phyloP scores from a whole-genome alignment of 2,329 filamentous ascomycete species.

The Graphilbum ipis-grandicollis region DNA sequence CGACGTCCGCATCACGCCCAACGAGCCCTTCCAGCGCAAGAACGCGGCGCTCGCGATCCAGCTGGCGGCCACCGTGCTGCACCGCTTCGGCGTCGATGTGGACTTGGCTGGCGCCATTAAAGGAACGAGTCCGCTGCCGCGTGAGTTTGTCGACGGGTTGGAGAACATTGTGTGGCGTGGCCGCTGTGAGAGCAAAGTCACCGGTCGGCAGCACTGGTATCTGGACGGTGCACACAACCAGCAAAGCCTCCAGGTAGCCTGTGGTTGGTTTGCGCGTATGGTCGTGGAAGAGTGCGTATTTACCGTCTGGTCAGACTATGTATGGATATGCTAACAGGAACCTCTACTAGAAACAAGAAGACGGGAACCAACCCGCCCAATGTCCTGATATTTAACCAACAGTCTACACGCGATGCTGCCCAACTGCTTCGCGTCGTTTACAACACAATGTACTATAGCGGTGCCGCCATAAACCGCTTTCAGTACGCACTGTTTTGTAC shows the following conservation, averaged over 20 bases:
- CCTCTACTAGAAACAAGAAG: background rate
- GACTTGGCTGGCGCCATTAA: background rate
- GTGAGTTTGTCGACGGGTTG: slow-evolving; percentile 46
- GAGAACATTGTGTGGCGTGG: slow-evolving; percentile 53
- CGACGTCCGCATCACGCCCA: slow-evolving; percentile 6
- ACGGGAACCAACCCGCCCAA: background rate
- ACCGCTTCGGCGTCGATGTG: slow-evolving; percentile 31
- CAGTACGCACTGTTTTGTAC: slow-evolving; percentile 40
- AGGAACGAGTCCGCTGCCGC: slow-evolving; percentile 20
- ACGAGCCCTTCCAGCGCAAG: slow-evolving; percentile 9
- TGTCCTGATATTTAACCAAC: slow-evolving; percentile 80
- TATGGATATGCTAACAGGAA: too few relatives aligned
- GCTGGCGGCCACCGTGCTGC: slow-evolving; percentile 21
- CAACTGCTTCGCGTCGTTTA: slow-evolving; percentile 42
- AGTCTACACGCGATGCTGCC: slow-evolving; percentile 57
- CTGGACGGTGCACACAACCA: slow-evolving; percentile 80
- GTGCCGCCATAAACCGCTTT: slow-evolving; percentile 29
- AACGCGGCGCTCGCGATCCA: slow-evolving; percentile 16
- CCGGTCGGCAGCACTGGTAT: slow-evolving; percentile 48
- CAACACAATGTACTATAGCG: slow-evolving; percentile 19
- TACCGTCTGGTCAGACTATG: slow-evolving; percentile 5
- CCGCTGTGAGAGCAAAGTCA: slow-evolving; percentile 49
- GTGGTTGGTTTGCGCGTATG: slow-evolving; percentile 52
- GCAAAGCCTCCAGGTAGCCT: slow-evolving; percentile 64
- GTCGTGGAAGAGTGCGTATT: slow-evolving; percentile 1